Evolutionary conservation across 495 filamentous ascomycete species (phyloP), one percentile per base, ranked within the genome.

Genomic region (Trypethelium eluteriae): DNA sequence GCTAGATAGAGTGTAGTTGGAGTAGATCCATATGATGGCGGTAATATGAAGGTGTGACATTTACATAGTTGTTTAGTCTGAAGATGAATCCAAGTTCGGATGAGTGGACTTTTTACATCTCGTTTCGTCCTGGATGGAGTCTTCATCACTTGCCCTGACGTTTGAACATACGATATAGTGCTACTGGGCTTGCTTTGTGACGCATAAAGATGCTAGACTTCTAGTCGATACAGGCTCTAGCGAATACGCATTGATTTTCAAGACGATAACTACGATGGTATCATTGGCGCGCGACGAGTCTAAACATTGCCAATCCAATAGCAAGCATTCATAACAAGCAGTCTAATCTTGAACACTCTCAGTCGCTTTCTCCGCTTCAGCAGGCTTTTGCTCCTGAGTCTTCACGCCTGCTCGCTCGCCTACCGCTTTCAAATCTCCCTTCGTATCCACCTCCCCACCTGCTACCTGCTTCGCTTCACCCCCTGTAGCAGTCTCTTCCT

Each of bases 261-360:
- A 16, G 49, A 53, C 9, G 18, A 53, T 18, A n/a, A 25, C 16
- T 53, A n/a, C 49, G 41, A 14, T 59, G 53, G 53, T 59, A 59
- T 59, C 53, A 59, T 14, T 36, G 7, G 11, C 32, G 53, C 32
- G 14, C 53, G 5, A 59, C 7, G 32, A 35, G 36, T 34, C 5
- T 10, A 59, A 59, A 10, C 11, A 9, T 3, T 9, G 32, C 34
- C n/a, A 2, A 59, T 6, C 14, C 49, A 53, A 53, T 59, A 36
- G 0, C 25, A 59, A 59, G 4, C 18, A 59, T 7, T 6, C 32
- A 59, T 14, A 44, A 44, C 14, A 1, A 44, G 41, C 62, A 63
- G 7, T 5, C 65, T 66, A 76, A 57, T 73, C 73, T 62, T 74
- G 57, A 16, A 75, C 74, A 64, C 72, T 72, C 57, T 74, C 70